Evolutionary conservation across 169 alveolate species (phyloP), one percentile per base, ranked within the genome.

Genomic region (Eimeria acervulina): DNA sequence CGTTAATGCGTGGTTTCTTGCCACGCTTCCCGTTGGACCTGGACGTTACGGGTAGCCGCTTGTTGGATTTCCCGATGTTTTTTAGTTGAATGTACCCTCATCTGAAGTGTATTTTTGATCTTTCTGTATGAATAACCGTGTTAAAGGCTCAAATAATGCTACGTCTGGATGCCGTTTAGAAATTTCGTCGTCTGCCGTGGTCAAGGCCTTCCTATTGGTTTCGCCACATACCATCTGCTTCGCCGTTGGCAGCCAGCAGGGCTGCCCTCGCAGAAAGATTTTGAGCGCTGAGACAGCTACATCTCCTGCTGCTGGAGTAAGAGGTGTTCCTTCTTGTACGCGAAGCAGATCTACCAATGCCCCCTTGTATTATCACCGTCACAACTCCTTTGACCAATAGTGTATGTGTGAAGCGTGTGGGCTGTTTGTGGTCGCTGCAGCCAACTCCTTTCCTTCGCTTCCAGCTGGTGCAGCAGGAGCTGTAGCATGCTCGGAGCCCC

Each of bases 401-500:
- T 0, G 12, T 31, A 13, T 28, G 42, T 44, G 31, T 7, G 0
- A 12, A 28, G 40, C 23, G 10, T 66, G 78, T 44, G 78, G 44
- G 44, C 42, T 66, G 0, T 23, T 0, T 31, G 44, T 66, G 78
- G 12, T n/a, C 44, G 78, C 31, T 66, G 78, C 78, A 66, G 78
- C 19, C 44, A 28, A 13, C 42, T 66, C 10, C 42, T 44, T 10
- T 66, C 78, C 78, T 1, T 44, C 78, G 21, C 23, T 66, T 13
- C 42, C 2, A 31, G 44, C 40, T 31, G 78, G n/a, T 66, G 23
- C 78, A 28, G 78, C 78, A 66, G 78, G 19, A 66, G 78, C 78
- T 66, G 42, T 66, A 66, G 78, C 78, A 66, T 66, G 78, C 10
- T 31, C 72, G 72, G 31, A 23, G 72, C 72, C 72, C 7, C 78